Percentiles rank a stretch among this genome's conserved stretches.
Conservation (phyloP, 1,284 basidiomycete genomes). For the Inonotus hispidus region DNA sequence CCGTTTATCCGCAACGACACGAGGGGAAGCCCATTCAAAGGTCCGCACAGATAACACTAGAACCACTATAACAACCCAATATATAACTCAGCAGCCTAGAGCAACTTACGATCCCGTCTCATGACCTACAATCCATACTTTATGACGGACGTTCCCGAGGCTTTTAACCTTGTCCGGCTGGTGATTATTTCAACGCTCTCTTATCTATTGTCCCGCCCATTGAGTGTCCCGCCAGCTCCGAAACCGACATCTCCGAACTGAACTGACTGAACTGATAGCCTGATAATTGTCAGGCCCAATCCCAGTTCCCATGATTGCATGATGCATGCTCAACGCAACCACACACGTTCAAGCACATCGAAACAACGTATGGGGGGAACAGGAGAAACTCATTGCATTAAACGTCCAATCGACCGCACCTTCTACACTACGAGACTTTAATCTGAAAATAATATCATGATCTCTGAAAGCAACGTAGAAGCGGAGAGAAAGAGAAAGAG, state of each 20-base stretch:
- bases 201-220: neutral
- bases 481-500: neutral
- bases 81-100: too few relatives aligned
- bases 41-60: too few relatives aligned
- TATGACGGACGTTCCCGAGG: neutral
- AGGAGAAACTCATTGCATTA: neutral
- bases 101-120: neutral
- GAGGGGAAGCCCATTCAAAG: too few relatives aligned
- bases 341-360: neutral
- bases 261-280: too few relatives aligned
- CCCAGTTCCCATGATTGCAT: neutral
- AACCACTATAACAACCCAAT: neutral
- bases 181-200: neutral
- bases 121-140: neutral
- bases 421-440: neutral
- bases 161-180: neutral
- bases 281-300: neutral
- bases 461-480: neutral
- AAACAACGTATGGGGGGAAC: neutral
- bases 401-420: neutral
- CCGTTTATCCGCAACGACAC: too few relatives aligned
- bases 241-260: neutral
- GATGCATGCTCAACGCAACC: neutral
- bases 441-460: neutral
- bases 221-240: neutral